Base-by-base conservation (phyloP, 306 rosid genomes). In the Cucurbita ficifolia region DNA sequence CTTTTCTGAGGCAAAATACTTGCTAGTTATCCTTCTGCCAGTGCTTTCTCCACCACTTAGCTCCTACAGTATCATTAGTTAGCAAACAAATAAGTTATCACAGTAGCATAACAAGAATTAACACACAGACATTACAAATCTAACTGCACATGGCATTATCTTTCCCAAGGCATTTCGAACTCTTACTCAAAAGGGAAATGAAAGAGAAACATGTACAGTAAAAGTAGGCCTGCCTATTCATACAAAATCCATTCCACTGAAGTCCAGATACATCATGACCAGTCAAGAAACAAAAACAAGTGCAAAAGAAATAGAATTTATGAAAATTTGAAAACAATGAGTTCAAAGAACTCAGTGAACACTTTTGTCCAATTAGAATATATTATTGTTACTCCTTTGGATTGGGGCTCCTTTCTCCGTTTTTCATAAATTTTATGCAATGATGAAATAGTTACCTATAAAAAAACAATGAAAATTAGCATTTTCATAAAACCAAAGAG, bases 21-120 rank as follows among this genome's bases (percentile, higher is more conserved):
- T 87, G 83, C 98, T 89, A 75, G 97, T 90, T 79, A 85, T 85
- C 93, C 87, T 85, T 78, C 97, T 83, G 62, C 83, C 89, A 7
- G 89, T 82, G 78, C 76, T 83, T 71, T 81, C 89, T 76, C 88
- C 85, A 74, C 84, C 87, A 67, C 72, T 88, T 45, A 54, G 72
- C 22, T 52, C 86, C 99, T 87, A 76, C 73, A 67, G 39, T 72
- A 8, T 42, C 70, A 76, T 21, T 49, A 29, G 74, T 53, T 42
- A 58, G 18, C 45, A 53, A 76, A 52, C 21, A 53, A 48, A 46
- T 48, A 54, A 13, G 8, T 9, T 39, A 39, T 65, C 38, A 56
- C 24, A 51, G 48, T 43, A 45, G 52, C 73, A 67, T 14, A 67
- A 46, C 55, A 67, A 22, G 13, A 67, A 21, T 54, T 40, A 18